A percentile compares a stretch with the other conserved stretches of the same genome.
Evolutionary conservation across 2,329 filamentous ascomycete species (phyloP).

Genomic region (Pestalotiopsis sp.): DNA sequence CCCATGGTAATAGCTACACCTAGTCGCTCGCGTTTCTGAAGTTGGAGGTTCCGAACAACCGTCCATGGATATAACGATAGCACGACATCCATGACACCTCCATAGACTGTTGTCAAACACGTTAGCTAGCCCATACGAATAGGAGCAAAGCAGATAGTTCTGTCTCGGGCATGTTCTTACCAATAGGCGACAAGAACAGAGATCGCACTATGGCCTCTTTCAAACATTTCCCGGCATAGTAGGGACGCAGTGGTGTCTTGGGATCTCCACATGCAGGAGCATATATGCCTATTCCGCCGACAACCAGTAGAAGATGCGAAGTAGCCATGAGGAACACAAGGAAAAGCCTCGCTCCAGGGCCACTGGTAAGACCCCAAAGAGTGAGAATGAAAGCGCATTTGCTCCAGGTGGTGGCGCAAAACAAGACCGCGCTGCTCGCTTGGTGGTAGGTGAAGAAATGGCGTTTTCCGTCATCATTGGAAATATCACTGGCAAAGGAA

Average conservation of each 20-base stretch:
- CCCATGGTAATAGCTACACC: constrained; percentile 7
- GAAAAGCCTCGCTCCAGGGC: neutral
- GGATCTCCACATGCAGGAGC: constrained; percentile 2
- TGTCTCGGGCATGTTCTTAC: neutral
- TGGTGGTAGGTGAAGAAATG: constrained; percentile 7
- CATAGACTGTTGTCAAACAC: neutral
- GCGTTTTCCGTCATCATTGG: neutral
- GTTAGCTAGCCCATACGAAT: neutral
- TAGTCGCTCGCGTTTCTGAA: neutral
- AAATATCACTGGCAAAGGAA: neutral
- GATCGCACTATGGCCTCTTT: neutral
- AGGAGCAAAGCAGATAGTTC: neutral
- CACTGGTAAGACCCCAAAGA: constrained; percentile 20
- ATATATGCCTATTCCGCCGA: neutral
- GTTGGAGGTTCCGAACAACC: constrained; percentile 4
- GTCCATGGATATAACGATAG: neutral
- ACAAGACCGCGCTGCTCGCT: constrained; percentile 1
- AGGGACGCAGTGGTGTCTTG: neutral
- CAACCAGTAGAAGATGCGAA: neutral
- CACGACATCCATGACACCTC: constrained; percentile 4
- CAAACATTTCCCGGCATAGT: neutral
- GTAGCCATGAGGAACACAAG: neutral
- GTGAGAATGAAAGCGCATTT: constrained; percentile 36
- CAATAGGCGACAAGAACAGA: neutral
- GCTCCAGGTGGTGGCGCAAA: constrained; percentile 29